A percentile compares a stretch with the other conserved stretches of the same genome.
Conservation (phyloP, 2,329 filamentous ascomycete species). For the Curvularia spicifera region DNA sequence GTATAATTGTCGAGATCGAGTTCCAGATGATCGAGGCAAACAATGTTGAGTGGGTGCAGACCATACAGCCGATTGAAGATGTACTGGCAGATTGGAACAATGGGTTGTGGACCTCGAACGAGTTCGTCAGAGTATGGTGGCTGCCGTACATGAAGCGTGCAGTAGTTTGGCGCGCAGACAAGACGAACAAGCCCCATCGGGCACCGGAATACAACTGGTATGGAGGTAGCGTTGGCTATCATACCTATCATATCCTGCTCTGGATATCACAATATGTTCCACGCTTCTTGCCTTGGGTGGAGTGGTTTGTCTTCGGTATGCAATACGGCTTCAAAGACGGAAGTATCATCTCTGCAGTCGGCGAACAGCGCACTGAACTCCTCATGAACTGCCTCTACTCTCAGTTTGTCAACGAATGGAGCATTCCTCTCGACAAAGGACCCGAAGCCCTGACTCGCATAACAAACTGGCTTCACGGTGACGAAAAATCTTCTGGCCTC, state of each 20-base stretch:
- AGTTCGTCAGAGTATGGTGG: constrained; percentile 98
- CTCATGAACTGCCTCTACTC: constrained; percentile 98
- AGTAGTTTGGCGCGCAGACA: constrained; percentile 88
- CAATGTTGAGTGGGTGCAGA: constrained; percentile 86
- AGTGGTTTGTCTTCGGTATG: constrained; percentile 97
- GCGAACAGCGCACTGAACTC: constrained; percentile 79
- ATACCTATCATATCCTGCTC: constrained; percentile 90
- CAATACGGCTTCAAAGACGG: constrained; percentile 88
- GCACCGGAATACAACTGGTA: constrained; percentile 76
- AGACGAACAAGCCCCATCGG: constrained; percentile 67
- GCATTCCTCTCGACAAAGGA: constrained; percentile 81
- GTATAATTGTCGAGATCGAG: constrained; percentile 88
- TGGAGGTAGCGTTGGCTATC: constrained; percentile 80
- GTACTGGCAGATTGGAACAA: constrained; percentile 75
- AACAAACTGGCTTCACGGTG: constrained; percentile 82
- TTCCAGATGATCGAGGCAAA: constrained; percentile 81
- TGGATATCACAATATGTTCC: constrained; percentile 80
- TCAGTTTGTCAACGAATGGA: constrained; percentile 99
- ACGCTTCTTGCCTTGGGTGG: constrained; percentile 80
- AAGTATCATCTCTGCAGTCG: constrained; percentile 72
- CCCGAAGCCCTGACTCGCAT: constrained; percentile 85
- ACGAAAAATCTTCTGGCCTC: constrained; percentile 73
- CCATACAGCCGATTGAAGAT: constrained; percentile 71
- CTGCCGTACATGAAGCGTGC: constrained; percentile 88
- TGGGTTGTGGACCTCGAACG: constrained; percentile 79